A percentile compares a stretch with the other conserved stretches of the same genome.
These are phyloP conservation scores for Saussurea involucrata DNA, from an alignment of 129 eudicot species.

Conservation along the genomic window DNA sequence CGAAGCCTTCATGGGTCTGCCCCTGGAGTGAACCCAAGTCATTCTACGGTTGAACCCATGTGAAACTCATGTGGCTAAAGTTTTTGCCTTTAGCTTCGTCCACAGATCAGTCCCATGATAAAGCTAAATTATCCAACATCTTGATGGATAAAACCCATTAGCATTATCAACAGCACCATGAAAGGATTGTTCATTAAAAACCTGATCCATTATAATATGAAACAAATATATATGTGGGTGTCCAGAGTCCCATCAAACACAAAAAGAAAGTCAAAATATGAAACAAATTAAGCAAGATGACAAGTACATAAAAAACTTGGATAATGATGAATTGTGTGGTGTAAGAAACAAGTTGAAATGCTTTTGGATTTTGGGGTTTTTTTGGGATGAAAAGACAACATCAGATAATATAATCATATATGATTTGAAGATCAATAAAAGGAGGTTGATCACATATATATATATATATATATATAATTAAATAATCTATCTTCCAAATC, in stretches of 20 bases:
- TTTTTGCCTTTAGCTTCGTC: neutral
- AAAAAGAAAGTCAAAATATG: constrained; percentile 6
- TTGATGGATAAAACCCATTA: constrained; percentile 14
- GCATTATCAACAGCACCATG: neutral
- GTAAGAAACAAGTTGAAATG: constrained; percentile 15
- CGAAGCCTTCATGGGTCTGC: neutral
- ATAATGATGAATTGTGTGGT: constrained; percentile 12
- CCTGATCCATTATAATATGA: constrained; percentile 7
- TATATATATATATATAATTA: constrained; percentile 26
- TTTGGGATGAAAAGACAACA: constrained; percentile 15
- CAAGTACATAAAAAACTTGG: neutral
- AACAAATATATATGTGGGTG: neutral
- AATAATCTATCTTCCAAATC: constrained; percentile 12
- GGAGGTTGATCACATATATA: constrained; percentile 22
- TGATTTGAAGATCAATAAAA: constrained; percentile 22
- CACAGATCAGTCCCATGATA: neutral
- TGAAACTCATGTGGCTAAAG: neutral
- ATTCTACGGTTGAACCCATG: neutral
- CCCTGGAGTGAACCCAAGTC: neutral
- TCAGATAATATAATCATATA: neutral
- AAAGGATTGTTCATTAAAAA: constrained; percentile 2
- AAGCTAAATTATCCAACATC: neutral
- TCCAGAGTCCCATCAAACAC: neutral
- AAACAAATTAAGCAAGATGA: constrained; percentile 9
- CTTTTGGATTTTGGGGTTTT: constrained; percentile 14